A percentile compares a stretch with the other conserved stretches of the same genome.
phyloP scores from a whole-genome alignment of 305 asterid genomes.

The Andrographis paniculata region DNA sequence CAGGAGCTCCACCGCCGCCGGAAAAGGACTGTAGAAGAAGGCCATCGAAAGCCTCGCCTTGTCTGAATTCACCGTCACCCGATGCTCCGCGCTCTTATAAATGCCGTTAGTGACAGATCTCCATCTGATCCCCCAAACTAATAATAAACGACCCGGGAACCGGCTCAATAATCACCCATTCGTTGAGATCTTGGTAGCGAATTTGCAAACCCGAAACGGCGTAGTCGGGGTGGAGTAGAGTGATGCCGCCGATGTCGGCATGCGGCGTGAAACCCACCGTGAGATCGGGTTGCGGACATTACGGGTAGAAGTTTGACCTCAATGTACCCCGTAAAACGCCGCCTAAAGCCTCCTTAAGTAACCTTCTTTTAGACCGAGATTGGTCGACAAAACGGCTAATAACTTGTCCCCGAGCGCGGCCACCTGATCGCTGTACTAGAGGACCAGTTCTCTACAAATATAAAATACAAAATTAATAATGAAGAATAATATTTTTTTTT shows the following conservation, averaged over 20 bases:
- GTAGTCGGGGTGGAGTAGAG: conserved; percentile 63
- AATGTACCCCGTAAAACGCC: conserved; percentile 57
- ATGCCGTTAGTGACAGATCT: conserved; percentile 39
- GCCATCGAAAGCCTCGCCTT: conserved; percentile 49
- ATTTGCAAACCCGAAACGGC: conserved; percentile 78
- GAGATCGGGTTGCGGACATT: conserved; percentile 88
- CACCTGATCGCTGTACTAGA: conserved; percentile 41
- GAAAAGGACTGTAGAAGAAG: conserved; percentile 44
- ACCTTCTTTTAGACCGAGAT: conserved; percentile 52
- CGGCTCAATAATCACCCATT: conserved; percentile 73
- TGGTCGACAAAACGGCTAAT: conserved; percentile 39
- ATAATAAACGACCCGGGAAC: conserved; percentile 57
- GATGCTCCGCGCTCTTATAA: conserved; percentile 56
- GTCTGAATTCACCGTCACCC: conserved; percentile 44
- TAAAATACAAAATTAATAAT: neutral
- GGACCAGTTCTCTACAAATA: conserved; percentile 38
- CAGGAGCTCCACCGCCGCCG: conserved; percentile 32
- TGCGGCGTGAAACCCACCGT: conserved; percentile 75
- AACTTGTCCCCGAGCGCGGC: conserved; percentile 40
- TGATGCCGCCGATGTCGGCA: conserved; percentile 80
- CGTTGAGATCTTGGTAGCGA: conserved; percentile 28
- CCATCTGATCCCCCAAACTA: conserved; percentile 81
- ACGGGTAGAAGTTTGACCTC: conserved; percentile 70
- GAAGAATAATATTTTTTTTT: too few species aligned
- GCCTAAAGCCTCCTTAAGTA: conserved; percentile 57